Conservation (phyloP, 345 rosid species). For the Moricandia moricandioides region DNA sequence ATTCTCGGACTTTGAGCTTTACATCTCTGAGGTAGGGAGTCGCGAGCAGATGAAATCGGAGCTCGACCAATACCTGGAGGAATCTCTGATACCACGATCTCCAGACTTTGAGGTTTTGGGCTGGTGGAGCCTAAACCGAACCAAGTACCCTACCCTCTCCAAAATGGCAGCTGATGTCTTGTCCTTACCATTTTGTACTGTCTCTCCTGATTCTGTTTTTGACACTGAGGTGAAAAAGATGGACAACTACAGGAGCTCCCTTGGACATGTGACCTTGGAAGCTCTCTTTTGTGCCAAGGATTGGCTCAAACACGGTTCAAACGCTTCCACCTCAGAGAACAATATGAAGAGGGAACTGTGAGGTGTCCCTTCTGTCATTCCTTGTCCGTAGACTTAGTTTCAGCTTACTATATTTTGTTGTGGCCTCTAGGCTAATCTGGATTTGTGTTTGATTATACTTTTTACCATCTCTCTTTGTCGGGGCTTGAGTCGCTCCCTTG, state of each 20-base stretch:
- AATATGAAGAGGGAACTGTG: neutral
- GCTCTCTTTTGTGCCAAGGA: neutral
- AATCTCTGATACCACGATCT: neutral
- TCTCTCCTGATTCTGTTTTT: neutral
- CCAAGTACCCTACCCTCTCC: neutral
- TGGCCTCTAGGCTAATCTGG: neutral
- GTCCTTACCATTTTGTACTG: neutral
- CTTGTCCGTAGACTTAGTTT: neutral
- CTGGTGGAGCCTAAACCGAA: neutral
- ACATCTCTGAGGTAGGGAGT: neutral
- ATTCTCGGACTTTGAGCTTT: neutral
- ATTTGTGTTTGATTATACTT: neutral
- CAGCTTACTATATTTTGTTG: neutral
- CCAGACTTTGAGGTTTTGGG: neutral
- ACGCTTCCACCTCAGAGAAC: neutral
- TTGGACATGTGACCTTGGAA: neutral
- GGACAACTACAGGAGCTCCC: neutral
- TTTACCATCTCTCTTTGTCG: neutral
- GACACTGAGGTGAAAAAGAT: neutral
- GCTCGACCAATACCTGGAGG: neutral
- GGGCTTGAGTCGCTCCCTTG: neutral
- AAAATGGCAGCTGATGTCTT: neutral
- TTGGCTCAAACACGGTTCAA: neutral
- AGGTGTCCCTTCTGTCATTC: neutral
- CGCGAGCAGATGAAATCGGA: neutral